A percentile compares a stretch with the other conserved stretches of the same genome.
These are phyloP conservation scores for Coffea canephora DNA, from an alignment of 257 asterid genomes.

Conservation along the genomic window DNA sequence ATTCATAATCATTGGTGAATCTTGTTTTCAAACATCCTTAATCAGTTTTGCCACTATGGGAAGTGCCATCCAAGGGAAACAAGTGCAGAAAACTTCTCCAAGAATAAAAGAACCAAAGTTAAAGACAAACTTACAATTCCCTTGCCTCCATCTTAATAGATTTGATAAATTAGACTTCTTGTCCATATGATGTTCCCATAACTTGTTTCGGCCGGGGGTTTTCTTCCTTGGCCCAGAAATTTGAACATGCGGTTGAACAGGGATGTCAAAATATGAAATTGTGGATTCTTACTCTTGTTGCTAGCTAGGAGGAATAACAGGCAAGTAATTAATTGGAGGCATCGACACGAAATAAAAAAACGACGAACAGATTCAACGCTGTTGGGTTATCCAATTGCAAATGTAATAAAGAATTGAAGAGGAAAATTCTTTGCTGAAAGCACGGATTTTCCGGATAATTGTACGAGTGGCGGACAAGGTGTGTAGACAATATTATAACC, in stretches of 20 bases:
- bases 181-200: background rate
- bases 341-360: slow-evolving; percentile 2
- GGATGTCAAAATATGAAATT: slow-evolving; percentile 1
- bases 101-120: background rate
- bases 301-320: background rate
- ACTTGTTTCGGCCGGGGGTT: background rate
- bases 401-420: background rate
- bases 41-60: background rate
- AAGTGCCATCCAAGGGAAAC: background rate
- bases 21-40: background rate
- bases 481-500: background rate
- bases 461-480: background rate
- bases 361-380: background rate
- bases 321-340: slow-evolving; percentile 16
- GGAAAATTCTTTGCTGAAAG: background rate
- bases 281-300: slow-evolving; percentile 20
- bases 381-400: background rate
- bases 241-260: background rate
- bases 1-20: slow-evolving; percentile 5
- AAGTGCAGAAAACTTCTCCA: background rate
- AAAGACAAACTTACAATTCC: slow-evolving; percentile 1
- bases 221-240: background rate
- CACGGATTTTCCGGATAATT: background rate
- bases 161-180: slow-evolving; percentile 3
- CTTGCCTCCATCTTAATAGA: background rate